Evolutionary conservation across 176 grass and related monocot species (phyloP).

Genomic region (Rhynchospora tenuis): DNA sequence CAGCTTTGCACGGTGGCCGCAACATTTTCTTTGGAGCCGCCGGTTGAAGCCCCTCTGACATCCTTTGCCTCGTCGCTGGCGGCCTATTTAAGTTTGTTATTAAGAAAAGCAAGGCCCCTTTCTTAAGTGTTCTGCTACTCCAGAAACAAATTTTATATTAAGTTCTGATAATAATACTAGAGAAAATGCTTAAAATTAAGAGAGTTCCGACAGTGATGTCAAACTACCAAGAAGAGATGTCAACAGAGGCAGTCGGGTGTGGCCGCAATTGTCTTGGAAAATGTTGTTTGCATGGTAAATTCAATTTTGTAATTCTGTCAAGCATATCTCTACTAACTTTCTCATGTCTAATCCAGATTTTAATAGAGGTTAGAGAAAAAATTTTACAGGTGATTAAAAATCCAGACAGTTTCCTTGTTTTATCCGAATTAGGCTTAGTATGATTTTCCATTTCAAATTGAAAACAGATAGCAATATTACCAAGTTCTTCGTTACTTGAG

Average conservation of each 20-base stretch:
- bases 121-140: background rate
- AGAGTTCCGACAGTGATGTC: constrained; percentile 88
- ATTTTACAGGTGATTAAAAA: no score
- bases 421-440: no score
- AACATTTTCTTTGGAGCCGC: constrained; percentile 64
- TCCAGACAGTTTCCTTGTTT: no score
- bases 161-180: constrained; percentile 4
- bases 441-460: no score
- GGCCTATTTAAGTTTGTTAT: constrained; percentile 21
- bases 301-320: background rate
- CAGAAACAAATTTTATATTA: background rate
- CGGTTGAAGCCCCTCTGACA: constrained; percentile 87
- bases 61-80: constrained; percentile 92
- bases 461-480: no score
- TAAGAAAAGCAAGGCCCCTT: background rate
- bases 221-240: constrained; percentile 81
- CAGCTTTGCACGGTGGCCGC: constrained; percentile 84
- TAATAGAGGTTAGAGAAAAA: no score
- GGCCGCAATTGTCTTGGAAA: constrained; percentile 82
- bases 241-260: constrained; percentile 36
- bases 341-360: no score
- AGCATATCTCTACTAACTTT: no score
- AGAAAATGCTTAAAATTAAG: constrained; percentile 89
- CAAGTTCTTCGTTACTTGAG: no score
- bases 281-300: constrained; percentile 82